Evolutionary conservation across 805 yeast genomes (phyloP), one percentile per base, ranked within the genome.

Genomic region (Starmera caribaea): DNA sequence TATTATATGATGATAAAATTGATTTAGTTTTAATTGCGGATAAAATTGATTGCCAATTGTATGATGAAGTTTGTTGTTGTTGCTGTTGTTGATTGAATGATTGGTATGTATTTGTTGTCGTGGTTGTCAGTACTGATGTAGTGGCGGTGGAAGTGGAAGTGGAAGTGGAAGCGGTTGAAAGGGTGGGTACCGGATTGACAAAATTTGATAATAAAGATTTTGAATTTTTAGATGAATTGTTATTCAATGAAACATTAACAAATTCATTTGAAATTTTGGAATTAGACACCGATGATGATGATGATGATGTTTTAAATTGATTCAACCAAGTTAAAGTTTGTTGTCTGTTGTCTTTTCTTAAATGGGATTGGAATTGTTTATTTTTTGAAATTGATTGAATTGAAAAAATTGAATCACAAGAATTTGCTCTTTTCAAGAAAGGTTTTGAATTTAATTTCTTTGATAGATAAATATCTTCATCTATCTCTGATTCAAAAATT

Each of bases 371-470:
- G 11, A 41, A 32, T 9, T 54, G 55, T 3, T 47, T 43, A 38
- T 52, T 49, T 1, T 52, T 49, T 1, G 53, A 35, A 12, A 16
- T 21, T 2, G 47, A 47, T 43, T 50, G 46, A 4, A 44, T 43
- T 8, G 57, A 50, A 39, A 54, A 54, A 11, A 54, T 49, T 32
- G 53, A 47, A 38, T 54, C 57, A 41, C 54, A 53, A 2, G 59
- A 54, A 36, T 50, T 54, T 11, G 59, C 51, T 45, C 59, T 46
- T 41, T 51, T 51, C 35, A 54, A 44, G 26, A 38, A 48, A 35
- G 52, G 58, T 27, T 47, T 51, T 35, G 49, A 53, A 2, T 47
- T 42, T 13, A 53, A 52, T 1, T 40, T 15, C 8, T 32, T 13
- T 27, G 38, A 41, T 16, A 42, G 40, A 3, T 41, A 32, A 8